phyloP scores from a whole-genome alignment of 371 early-diverging fungal genomes.

The Mucor irregularis region DNA sequence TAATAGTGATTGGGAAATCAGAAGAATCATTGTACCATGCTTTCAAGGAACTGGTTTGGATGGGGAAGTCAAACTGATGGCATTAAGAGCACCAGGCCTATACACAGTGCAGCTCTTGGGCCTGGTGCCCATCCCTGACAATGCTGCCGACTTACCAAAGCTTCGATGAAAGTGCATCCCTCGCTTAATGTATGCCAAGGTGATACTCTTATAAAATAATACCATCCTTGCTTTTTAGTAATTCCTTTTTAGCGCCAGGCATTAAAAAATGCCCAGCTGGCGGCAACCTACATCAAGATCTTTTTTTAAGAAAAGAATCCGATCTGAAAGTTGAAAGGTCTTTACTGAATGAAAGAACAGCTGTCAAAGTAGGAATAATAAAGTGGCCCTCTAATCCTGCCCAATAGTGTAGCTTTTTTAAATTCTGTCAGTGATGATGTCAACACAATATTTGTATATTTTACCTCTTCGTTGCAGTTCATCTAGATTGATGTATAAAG shows the following conservation, averaged over 20 bases:
- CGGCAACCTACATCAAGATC: conserved; percentile 1
- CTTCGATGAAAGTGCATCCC: conserved; percentile 13
- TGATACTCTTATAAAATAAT: neutral
- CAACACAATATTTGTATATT: no score
- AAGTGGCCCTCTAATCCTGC: no score
- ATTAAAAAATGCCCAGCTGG: conserved; percentile 4
- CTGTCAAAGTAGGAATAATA: no score
- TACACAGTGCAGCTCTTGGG: conserved; percentile 18
- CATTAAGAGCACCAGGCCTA: conserved; percentile 10
- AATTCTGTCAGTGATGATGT: no score
- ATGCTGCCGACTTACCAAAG: neutral
- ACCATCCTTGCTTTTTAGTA: neutral
- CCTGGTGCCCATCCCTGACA: conserved; percentile 13
- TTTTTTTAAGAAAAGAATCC: no score
- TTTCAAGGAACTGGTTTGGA: conserved; percentile 22
- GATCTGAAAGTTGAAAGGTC: no score
- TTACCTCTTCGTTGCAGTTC: no score
- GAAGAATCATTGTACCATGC: conserved; percentile 8
- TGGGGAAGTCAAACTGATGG: conserved; percentile 17
- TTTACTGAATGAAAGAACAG: no score
- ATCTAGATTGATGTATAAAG: no score
- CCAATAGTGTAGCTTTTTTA: no score
- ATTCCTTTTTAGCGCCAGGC: conserved; percentile 8
- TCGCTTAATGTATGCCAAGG: conserved; percentile 14
- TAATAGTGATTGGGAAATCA: neutral